Evolutionary conservation across 148 eudicot genomes (phyloP).

Genomic region (Amaranthus hypochondriacus): DNA sequence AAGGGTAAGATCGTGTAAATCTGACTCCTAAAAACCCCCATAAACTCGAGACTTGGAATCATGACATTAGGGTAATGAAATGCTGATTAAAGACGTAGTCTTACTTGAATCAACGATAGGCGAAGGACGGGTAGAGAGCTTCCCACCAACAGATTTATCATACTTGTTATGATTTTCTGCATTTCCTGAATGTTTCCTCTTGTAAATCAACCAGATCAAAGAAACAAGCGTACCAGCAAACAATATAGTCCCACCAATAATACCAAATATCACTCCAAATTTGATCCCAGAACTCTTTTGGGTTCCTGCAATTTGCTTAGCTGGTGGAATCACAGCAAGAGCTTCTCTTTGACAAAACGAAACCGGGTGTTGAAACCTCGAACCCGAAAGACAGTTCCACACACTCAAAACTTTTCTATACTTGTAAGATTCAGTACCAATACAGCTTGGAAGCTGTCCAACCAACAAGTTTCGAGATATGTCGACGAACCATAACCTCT

Average conservation of each 20-base stretch:
- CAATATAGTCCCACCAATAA: conserved; percentile 50
- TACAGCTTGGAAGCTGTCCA: conserved; percentile 65
- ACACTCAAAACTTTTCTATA: conserved; percentile 44
- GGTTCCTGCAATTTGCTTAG: conserved; percentile 5
- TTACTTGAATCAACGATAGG: conserved; percentile 54
- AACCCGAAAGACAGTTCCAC: conserved; percentile 65
- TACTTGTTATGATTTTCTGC: conserved; percentile 13
- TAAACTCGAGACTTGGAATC: no score
- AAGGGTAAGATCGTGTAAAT: no score
- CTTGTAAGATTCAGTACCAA: conserved; percentile 33
- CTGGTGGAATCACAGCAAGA: conserved; percentile 62
- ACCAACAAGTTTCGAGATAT: conserved; percentile 65
- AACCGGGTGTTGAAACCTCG: conserved; percentile 46
- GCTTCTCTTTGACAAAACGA: conserved; percentile 60
- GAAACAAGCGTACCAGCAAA: conserved; percentile 38
- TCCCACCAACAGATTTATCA: conserved; percentile 49
- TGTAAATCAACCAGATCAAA: conserved; percentile 35
- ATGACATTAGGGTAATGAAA: no score
- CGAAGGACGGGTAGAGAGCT: conserved; percentile 34
- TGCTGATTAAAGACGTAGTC: conserved; percentile 1
- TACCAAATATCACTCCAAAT: conserved; percentile 64
- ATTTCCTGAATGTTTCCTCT: conserved; percentile 13
- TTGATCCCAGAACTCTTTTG: conserved; percentile 31
- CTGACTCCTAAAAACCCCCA: no score
- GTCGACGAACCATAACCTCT: conserved; percentile 53